These are phyloP conservation scores for Rhodotorula glutinis DNA, from an alignment of 1,284 basidiomycete genomes.

Conservation along the genomic window DNA sequence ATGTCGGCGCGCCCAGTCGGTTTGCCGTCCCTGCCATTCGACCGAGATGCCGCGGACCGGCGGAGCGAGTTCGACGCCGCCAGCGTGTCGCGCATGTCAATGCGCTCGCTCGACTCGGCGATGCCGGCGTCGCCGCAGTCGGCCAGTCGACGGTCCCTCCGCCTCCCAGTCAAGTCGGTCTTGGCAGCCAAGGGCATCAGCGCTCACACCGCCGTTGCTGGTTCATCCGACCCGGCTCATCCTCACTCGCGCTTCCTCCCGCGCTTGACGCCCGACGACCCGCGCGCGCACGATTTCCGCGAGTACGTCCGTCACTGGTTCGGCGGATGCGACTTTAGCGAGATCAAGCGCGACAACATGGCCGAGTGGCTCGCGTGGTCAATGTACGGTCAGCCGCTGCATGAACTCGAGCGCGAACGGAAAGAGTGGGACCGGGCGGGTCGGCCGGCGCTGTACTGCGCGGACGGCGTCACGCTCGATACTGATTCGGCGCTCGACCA, in stretches of 20 bases:
- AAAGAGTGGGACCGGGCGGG: slow-evolving; percentile 28
- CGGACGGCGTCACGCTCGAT: slow-evolving; percentile 19
- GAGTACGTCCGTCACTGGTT: slow-evolving; percentile 64
- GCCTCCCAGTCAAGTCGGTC: neutral
- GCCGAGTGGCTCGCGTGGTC: slow-evolving; percentile 80
- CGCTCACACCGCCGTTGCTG: neutral
- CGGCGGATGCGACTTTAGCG: slow-evolving; percentile 25
- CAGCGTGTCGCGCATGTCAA: slow-evolving; percentile 12
- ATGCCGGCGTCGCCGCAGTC: slow-evolving; percentile 8
- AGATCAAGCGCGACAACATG: slow-evolving; percentile 64
- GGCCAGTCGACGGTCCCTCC: neutral
- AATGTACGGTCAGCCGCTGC: slow-evolving; percentile 52
- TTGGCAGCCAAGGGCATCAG: neutral
- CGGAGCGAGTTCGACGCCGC: neutral
- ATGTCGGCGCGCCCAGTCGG: slow-evolving; percentile 9
- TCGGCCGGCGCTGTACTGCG: slow-evolving; percentile 13
- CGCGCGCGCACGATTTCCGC: slow-evolving; percentile 71
- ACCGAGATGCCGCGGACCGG: neutral
- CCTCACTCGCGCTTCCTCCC: slow-evolving; percentile 21
- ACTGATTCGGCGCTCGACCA: slow-evolving; percentile 25
- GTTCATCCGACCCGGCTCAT: neutral
- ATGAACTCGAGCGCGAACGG: slow-evolving; percentile 27
- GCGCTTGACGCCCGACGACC: slow-evolving; percentile 54
- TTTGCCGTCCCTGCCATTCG: neutral
- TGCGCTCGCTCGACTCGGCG: slow-evolving; percentile 22